Evolutionary conservation across 1,284 basidiomycete genomes (phyloP), one percentile per base, ranked within the genome.

Genomic region (Anthracocystis walkeri): DNA sequence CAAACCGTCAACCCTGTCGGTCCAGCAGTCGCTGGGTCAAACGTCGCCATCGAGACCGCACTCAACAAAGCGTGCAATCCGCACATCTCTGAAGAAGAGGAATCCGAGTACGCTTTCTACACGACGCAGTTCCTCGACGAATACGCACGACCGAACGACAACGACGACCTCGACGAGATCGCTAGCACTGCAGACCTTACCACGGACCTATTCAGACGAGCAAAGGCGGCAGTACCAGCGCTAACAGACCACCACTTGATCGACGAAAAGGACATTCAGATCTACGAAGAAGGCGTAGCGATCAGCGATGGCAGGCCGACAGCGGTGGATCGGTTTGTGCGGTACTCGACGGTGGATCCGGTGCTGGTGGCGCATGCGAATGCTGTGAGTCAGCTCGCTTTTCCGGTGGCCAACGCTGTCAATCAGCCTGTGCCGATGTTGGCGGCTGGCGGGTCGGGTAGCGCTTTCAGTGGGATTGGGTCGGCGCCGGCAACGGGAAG

Each of bases 281-380:
- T 77, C 55, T 79, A 79, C 62, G 77, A 79, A 50, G 69, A 78
- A 23, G 70, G 75, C 25, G 77, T 78, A 1, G 67, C 56, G 0
- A 35, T 70, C 46, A 64, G 60, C 29, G 56, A 58, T 4, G 65
- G 68, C 4, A 55, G 38, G 45, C 57, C 59, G 4, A 46, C 41
- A 0, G 63, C 59, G 23, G 61, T 72, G 29, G 68, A 69, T 14
- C 50, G 55, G 2, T 55, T 72, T 35, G 67, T 63, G 20, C 52
- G 64, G n/a, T 58, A 54, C 40, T 58, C 62, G 14, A 53, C 45
- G 2, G 42, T 70, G 21, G 65, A 77, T 53, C 71, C 77, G 42
- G 69, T 68, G 16, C 38, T 80, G 18, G 42, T 67, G 3, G 35
- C 51, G 2, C 70, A 78, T 55, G 72, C 67, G 6, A 70, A 67